These are phyloP conservation scores for Ogataea sp. DNA, from an alignment of 805 yeast species.

Conservation along the genomic window DNA sequence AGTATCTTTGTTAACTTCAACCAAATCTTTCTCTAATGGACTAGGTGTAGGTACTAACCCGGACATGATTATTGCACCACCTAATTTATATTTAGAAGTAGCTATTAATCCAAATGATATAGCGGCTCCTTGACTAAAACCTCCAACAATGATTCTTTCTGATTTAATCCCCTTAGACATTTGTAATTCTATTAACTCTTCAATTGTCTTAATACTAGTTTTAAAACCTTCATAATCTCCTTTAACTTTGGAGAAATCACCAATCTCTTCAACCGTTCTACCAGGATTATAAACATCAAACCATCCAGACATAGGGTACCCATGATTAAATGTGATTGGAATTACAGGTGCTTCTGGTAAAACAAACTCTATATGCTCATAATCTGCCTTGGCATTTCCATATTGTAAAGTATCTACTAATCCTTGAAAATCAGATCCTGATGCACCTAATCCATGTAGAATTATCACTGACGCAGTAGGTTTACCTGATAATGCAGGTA, in stretches of 20 bases:
- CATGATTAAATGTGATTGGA: constrained; percentile 64
- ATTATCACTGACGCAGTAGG: constrained; percentile 58
- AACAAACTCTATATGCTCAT: constrained; percentile 52
- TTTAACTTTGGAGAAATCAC: neutral
- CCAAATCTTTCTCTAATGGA: constrained; percentile 11
- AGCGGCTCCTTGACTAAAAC: constrained; percentile 87
- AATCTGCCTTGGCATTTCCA: neutral
- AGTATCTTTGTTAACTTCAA: constrained; percentile 40
- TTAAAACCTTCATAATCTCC: constrained; percentile 40
- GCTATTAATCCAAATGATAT: constrained; percentile 49
- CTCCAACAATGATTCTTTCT: constrained; percentile 69
- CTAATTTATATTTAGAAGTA: constrained; percentile 47
- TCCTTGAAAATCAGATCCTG: constrained; percentile 77
- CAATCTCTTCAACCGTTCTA: constrained; percentile 10
- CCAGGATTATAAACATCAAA: constrained; percentile 64
- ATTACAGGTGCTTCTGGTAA: constrained; percentile 84
- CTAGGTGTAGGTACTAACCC: constrained; percentile 48
- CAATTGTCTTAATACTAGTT: constrained; percentile 33
- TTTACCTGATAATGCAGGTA: constrained; percentile 7
- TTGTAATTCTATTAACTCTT: constrained; percentile 39
- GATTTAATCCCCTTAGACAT: constrained; percentile 40
- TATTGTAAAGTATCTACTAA: constrained; percentile 48
- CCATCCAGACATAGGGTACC: constrained; percentile 75
- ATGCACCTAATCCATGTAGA: constrained; percentile 83
- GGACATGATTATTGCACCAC: constrained; percentile 63